Evolutionary conservation across 129 eudicot species (phyloP).

Genomic region (Logfia minima): DNA sequence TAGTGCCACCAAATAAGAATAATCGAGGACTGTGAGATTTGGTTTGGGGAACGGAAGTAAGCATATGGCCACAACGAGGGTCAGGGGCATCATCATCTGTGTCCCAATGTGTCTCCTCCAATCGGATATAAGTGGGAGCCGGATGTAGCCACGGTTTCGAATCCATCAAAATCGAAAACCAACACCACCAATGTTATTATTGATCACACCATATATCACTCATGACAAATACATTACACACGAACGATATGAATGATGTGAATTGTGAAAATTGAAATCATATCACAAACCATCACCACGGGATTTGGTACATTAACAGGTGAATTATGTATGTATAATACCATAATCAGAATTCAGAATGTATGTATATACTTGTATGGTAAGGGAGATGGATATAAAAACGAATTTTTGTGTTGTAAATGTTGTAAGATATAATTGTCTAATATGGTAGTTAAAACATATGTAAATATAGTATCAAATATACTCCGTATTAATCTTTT

Average conservation of each 20-base stretch:
- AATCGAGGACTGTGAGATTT: slow-evolving; percentile 81
- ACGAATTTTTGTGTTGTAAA: no score
- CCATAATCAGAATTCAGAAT: no score
- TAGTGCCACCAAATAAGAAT: slow-evolving; percentile 89
- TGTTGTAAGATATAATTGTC: no score
- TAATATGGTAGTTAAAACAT: no score
- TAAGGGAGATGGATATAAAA: no score
- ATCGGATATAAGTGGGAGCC: slow-evolving; percentile 62
- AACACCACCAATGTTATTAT: no score
- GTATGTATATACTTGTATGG: neutral
- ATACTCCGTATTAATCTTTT: no score
- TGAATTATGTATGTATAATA: no score
- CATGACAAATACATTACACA: neutral
- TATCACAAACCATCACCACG: neutral
- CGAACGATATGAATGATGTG: neutral
- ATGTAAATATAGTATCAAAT: no score
- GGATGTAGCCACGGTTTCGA: slow-evolving; percentile 75
- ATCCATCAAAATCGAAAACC: slow-evolving; percentile 26
- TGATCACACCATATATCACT: neutral
- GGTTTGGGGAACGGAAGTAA: slow-evolving; percentile 85
- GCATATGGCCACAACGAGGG: slow-evolving; percentile 88
- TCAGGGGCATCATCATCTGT: slow-evolving; percentile 83
- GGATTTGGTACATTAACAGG: neutral
- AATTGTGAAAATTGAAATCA: no score
- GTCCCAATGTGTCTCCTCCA: slow-evolving; percentile 71